Evolutionary conservation across 2,329 filamentous ascomycete genomes (phyloP), one percentile per base, ranked within the genome.

Genomic region (Fusarium floridanum): DNA sequence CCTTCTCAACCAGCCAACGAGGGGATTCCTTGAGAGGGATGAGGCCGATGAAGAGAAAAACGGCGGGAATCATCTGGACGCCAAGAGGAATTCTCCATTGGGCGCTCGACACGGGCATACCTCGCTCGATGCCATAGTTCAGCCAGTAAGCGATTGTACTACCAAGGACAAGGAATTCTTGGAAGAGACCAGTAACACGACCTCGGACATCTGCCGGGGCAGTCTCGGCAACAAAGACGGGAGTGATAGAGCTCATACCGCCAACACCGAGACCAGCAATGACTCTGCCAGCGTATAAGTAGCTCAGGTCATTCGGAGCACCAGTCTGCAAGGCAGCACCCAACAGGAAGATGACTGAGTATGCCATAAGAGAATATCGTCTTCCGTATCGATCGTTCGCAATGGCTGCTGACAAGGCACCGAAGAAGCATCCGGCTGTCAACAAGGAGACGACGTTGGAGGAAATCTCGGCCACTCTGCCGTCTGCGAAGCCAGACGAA

Each of bases 241-340:
- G 77, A 1, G 74, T 76, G 56, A 79, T 75, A 50, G 69, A 74
- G 39, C 71, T 75, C 71, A 73, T 77, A 17, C 75, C 76, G 6
- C 77, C 77, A n/a, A 79, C 70, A 7, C 77, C 77, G 6, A 79
- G 68, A 10, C 77, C 55, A 4, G 55, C 55, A 24, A 57, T 57
- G 34, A 57, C 55, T 27, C 55, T 39, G 9, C 55, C 55, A n/a
- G 20, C 55, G 16, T 57, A 57, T 9, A 57, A 14, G 20, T 57
- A 57, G 34, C 34, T 36, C 55, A 57, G 12, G 55, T 57, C 55
- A 3, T 39, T 57, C 7, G 55, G 34, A 1, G 20, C 32, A 24
- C 55, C 77, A 4, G 56, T 60, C 36, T 60, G 56, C 24, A 60
- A 29, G 16, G 56, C 36, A 41, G 56, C 56, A 20, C 56, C 36